Evolutionary conservation across 2,329 filamentous ascomycete genomes (phyloP).

Genomic region (Ophiosphaerella herpotricha): DNA sequence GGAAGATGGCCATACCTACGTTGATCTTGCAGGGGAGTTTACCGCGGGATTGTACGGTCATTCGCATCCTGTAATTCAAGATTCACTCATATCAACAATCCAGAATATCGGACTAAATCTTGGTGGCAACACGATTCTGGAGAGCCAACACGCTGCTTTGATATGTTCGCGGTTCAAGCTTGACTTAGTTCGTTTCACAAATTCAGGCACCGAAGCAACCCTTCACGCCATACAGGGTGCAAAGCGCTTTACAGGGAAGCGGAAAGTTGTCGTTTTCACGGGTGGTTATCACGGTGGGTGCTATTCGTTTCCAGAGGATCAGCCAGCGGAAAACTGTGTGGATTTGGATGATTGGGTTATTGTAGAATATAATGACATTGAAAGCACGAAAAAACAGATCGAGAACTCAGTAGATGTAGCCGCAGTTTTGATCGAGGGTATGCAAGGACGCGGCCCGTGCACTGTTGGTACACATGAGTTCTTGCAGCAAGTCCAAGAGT

Average conservation of each 20-base stretch:
- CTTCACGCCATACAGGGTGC: slow-evolving; percentile 46
- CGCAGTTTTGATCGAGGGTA: slow-evolving; percentile 67
- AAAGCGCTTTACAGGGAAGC: slow-evolving; percentile 51
- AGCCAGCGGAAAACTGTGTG: slow-evolving; percentile 52
- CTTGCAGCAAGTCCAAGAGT: slow-evolving; percentile 55
- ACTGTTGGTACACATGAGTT: slow-evolving; percentile 59
- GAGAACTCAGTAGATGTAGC: slow-evolving; percentile 54
- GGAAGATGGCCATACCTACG: slow-evolving; percentile 40
- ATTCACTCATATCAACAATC: slow-evolving; percentile 25
- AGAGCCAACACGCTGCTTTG: slow-evolving; percentile 23
- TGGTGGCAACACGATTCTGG: slow-evolving; percentile 27
- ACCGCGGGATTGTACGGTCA: slow-evolving; percentile 36
- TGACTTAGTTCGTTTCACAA: slow-evolving; percentile 31
- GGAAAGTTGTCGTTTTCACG: slow-evolving; percentile 52
- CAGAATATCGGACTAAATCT: slow-evolving; percentile 41
- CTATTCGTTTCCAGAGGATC: slow-evolving; percentile 51
- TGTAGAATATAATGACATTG: slow-evolving; percentile 65
- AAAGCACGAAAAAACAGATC: slow-evolving; percentile 52
- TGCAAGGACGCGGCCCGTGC: slow-evolving; percentile 68
- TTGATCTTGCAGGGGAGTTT: slow-evolving; percentile 34
- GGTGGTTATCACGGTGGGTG: slow-evolving; percentile 62
- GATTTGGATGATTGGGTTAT: slow-evolving; percentile 63
- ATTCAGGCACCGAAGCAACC: slow-evolving; percentile 37
- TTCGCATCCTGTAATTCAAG: slow-evolving; percentile 33
- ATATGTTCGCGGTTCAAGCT: slow-evolving; percentile 30